phyloP scores from a whole-genome alignment of 2,329 filamentous ascomycete genomes.

The Colletotrichum endophyticum region DNA sequence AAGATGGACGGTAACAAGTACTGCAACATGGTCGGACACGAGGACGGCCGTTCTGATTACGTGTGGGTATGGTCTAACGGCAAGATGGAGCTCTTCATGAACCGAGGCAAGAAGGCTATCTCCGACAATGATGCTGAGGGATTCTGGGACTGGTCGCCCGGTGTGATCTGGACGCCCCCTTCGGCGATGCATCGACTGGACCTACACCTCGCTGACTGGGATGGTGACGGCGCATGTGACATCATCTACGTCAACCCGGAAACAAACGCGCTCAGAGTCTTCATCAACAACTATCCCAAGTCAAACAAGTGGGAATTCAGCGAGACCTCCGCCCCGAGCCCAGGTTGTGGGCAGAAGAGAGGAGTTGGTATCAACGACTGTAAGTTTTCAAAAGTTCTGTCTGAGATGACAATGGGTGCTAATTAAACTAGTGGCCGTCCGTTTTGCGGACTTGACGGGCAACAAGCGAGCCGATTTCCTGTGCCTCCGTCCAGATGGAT shows the following conservation, averaged over 20 bases:
- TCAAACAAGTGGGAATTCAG: background rate
- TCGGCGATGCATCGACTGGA: slow-evolving; percentile 26
- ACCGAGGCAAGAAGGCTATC: background rate
- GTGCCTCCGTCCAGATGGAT: slow-evolving; percentile 33
- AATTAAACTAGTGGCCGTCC: background rate
- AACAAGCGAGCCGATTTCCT: slow-evolving; percentile 32
- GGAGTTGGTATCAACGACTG: background rate
- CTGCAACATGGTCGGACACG: background rate
- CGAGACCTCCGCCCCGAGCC: background rate
- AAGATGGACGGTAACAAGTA: background rate
- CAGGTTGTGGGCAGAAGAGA: background rate
- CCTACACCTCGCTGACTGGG: slow-evolving; percentile 39
- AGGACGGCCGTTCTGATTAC: background rate
- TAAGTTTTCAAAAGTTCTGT: background rate
- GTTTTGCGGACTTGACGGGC: background rate
- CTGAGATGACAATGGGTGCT: background rate
- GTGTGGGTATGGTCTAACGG: background rate
- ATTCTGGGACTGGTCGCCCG: background rate
- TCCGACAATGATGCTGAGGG: background rate
- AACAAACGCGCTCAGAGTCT: background rate
- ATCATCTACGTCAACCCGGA: slow-evolving; percentile 25
- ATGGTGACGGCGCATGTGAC: slow-evolving; percentile 39
- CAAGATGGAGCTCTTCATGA: slow-evolving; percentile 7
- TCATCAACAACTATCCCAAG: background rate
- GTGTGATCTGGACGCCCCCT: background rate